Evolutionary conservation across 2,329 filamentous ascomycete genomes (phyloP).

Genomic region (Basipetospora chlamydospora): DNA sequence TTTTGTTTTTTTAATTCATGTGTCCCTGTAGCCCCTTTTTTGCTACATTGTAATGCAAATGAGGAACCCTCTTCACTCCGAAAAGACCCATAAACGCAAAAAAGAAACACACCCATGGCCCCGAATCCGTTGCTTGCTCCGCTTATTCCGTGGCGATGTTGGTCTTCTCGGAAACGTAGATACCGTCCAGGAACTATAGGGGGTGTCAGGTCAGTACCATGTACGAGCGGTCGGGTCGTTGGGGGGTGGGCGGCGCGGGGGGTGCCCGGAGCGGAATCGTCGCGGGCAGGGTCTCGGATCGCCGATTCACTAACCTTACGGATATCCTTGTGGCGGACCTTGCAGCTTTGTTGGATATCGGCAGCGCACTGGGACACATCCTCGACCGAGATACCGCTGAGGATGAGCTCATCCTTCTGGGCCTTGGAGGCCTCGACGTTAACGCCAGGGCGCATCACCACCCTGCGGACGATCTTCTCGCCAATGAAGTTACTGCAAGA

Average conservation of each 20-base stretch:
- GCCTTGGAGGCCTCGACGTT: slow-evolving; percentile 78
- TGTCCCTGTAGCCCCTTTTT: slow-evolving; percentile 22
- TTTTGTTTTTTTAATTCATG: too few species aligned
- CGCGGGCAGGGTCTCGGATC: too few species aligned
- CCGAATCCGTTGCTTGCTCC: slow-evolving; percentile 20
- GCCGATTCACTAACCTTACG: slow-evolving; percentile 62
- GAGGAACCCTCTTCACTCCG: slow-evolving; percentile 48
- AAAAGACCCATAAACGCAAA: slow-evolving; percentile 41
- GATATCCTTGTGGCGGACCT: slow-evolving; percentile 99
- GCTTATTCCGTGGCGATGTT: slow-evolving; percentile 68
- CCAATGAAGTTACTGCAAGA: slow-evolving; percentile 85
- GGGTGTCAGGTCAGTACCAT: too few species aligned
- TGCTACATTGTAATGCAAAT: slow-evolving; percentile 46
- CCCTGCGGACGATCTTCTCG: slow-evolving; percentile 96
- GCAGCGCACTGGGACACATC: slow-evolving; percentile 94
- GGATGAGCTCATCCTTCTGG: slow-evolving; percentile 95
- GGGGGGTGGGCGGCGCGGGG: not conserved
- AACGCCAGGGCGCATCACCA: slow-evolving; percentile 81
- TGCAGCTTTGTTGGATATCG: slow-evolving; percentile 99
- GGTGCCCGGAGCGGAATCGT: not conserved
- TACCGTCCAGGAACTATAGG: slow-evolving; percentile 99
- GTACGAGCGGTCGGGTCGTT: too few species aligned
- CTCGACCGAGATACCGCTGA: slow-evolving; percentile 91
- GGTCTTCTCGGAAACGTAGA: slow-evolving; percentile 98
- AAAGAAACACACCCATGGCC: slow-evolving; percentile 29